These are phyloP conservation scores for Wallacemonas sp. DNA, from an alignment of 208 protist species.

Conservation along the genomic window DNA sequence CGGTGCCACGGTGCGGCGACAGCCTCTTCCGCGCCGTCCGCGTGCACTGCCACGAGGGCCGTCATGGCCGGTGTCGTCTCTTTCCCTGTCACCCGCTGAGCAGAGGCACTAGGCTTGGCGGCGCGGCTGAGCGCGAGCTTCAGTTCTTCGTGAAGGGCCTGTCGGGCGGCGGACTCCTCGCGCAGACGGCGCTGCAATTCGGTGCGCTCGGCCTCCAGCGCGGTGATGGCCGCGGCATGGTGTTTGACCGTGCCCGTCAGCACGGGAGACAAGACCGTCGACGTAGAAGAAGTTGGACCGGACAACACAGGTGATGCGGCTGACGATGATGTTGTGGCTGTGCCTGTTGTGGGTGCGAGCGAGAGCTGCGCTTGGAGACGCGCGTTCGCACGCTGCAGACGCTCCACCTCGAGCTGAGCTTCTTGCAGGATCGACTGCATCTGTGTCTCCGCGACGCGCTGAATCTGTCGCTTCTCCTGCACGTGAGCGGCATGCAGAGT, in stretches of 20 bases:
- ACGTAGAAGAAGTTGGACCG: no score
- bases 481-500: background rate
- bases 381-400: constrained; percentile 31
- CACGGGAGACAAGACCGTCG: background rate
- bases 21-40: background rate
- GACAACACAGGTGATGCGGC: constrained; percentile 17
- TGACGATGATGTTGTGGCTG: constrained; percentile 4
- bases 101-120: background rate
- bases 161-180: constrained; percentile 23
- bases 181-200: constrained; percentile 26
- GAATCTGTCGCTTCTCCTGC: constrained; percentile 12
- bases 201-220: constrained; percentile 22
- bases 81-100: no score
- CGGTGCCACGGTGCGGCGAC: background rate
- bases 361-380: constrained; percentile 27
- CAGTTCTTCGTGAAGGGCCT: constrained; percentile 8
- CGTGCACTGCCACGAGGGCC: background rate
- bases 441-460: constrained; percentile 13
- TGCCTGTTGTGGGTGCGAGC: constrained; percentile 1
- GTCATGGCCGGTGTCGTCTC: background rate
- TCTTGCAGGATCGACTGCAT: constrained; percentile 29
- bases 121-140: background rate
- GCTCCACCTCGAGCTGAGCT: constrained; percentile 41
- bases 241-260: background rate
- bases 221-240: constrained; percentile 10